A percentile compares a stretch with the other conserved stretches of the same genome.
phyloP scores from a whole-genome alignment of 1,284 basidiomycete species.

The Trametes hirsuta region DNA sequence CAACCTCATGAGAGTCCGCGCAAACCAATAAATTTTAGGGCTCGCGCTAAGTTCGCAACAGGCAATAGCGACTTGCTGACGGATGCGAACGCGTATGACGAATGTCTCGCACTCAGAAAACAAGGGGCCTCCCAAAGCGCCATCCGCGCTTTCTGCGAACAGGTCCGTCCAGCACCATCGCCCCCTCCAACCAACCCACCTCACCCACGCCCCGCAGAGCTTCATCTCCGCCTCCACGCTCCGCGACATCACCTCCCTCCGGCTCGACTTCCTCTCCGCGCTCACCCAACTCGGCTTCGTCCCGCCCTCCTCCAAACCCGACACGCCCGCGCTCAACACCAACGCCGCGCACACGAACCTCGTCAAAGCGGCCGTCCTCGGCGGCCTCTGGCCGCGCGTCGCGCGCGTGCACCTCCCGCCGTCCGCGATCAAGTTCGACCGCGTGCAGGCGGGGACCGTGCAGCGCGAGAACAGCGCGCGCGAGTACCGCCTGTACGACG shows the following conservation, averaged over 20 bases:
- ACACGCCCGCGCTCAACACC: conserved; percentile 53
- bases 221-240: conserved; percentile 80
- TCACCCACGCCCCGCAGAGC: conserved; percentile 50
- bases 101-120: conserved; percentile 58
- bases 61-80: conserved; percentile 89
- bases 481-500: conserved; percentile 81
- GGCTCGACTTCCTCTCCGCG: conserved; percentile 77
- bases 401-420: conserved; percentile 77
- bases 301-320: conserved; percentile 46
- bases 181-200: not conserved
- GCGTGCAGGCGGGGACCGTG: conserved; percentile 78
- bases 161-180: conserved; percentile 44
- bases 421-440: conserved; percentile 79
- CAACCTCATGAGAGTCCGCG: not conserved
- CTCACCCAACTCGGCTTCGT: conserved; percentile 80
- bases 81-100: conserved; percentile 77
- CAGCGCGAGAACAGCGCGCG: conserved; percentile 82
- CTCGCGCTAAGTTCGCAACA: conserved; percentile 67
- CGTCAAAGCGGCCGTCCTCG: conserved; percentile 81
- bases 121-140: conserved; percentile 51
- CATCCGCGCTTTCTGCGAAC: conserved; percentile 75
- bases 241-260: conserved; percentile 82
- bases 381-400: conserved; percentile 83
- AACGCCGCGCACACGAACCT: conserved; percentile 72
- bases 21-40: conserved; percentile 44